A percentile compares a stretch with the other conserved stretches of the same genome.
phyloP scores from a whole-genome alignment of 257 asterid genomes.

The Ophiorrhiza pumila region DNA sequence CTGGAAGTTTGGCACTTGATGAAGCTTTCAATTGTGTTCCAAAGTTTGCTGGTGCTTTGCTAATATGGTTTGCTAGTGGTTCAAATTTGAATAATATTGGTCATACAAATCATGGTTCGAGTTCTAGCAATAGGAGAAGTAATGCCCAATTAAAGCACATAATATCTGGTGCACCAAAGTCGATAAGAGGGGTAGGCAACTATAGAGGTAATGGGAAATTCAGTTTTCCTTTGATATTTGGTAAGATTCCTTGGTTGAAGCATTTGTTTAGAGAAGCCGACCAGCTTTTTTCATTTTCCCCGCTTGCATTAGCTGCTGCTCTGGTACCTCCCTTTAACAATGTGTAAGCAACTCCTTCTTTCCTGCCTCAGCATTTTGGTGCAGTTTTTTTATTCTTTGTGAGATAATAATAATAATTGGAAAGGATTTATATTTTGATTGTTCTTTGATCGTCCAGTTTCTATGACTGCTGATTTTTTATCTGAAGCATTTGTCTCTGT shows the following conservation, averaged over 20 bases:
- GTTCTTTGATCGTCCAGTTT: neutral
- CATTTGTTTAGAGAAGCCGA: conserved; percentile 57
- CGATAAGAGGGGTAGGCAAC: conserved; percentile 39
- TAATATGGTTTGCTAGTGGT: conserved; percentile 62
- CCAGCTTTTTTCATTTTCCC: conserved; percentile 54
- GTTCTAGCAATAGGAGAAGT: conserved; percentile 25
- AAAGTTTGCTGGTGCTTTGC: conserved; percentile 63
- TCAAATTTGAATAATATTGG: conserved; percentile 43
- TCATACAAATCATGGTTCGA: conserved; percentile 33
- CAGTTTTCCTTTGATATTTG: conserved; percentile 41
- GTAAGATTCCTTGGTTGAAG: conserved; percentile 56
- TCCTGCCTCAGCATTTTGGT: neutral
- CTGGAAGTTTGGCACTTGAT: conserved; percentile 65
- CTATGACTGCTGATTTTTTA: neutral
- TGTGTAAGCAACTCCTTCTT: conserved; percentile 47
- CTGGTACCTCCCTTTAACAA: conserved; percentile 69
- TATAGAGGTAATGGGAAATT: conserved; percentile 35
- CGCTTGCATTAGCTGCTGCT: conserved; percentile 68
- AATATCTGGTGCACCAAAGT: conserved; percentile 41
- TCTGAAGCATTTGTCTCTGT: conserved; percentile 9
- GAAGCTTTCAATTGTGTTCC: conserved; percentile 73
- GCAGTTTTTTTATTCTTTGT: neutral
- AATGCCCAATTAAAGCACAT: conserved; percentile 39
- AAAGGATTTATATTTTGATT: neutral
- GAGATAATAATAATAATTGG: neutral